Evolutionary conservation across 2,329 filamentous ascomycete genomes (phyloP).

Genomic region (Cladosporium sp.): DNA sequence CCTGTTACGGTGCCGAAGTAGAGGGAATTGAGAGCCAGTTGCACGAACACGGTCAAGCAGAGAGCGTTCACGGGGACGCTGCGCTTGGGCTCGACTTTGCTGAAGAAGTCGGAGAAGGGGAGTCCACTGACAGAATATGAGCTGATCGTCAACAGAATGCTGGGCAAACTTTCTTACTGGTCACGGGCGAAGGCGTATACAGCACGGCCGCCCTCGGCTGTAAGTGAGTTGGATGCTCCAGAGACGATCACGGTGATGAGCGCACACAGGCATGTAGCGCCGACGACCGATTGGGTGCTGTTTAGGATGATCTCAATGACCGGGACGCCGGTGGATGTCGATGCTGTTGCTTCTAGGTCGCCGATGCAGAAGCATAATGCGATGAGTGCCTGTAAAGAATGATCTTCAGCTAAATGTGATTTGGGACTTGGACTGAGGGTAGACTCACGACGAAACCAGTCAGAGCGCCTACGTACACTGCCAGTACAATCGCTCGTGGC

Average conservation of each 20-base stretch:
- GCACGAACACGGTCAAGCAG: conserved; percentile 44
- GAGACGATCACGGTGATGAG: conserved; percentile 49
- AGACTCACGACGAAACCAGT: conserved; percentile 39
- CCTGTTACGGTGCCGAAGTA: conserved; percentile 32
- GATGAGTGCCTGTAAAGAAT: conserved; percentile 33
- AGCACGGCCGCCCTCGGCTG: conserved; percentile 45
- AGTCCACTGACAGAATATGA: conserved; percentile 35
- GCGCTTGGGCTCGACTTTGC: conserved; percentile 43
- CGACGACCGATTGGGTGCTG: conserved; percentile 43
- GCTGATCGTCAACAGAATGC: background rate
- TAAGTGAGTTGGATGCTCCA: conserved; percentile 43
- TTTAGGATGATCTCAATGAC: conserved; percentile 53
- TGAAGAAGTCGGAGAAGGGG: conserved; percentile 47
- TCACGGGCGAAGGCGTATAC: conserved; percentile 50
- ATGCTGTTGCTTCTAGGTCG: conserved; percentile 44
- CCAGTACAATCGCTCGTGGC: conserved; percentile 45
- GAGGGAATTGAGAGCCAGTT: conserved; percentile 49
- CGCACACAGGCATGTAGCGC: conserved; percentile 42
- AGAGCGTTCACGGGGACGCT: conserved; percentile 50
- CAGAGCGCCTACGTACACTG: conserved; percentile 42
- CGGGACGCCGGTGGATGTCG: conserved; percentile 46
- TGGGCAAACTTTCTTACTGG: conserved; percentile 6
- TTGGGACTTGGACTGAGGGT: too few relatives aligned
- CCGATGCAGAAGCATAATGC: conserved; percentile 52
- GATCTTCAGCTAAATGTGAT: background rate